phyloP scores from a whole-genome alignment of 495 filamentous ascomycete genomes.

The Aspergillus incahuasiensis region DNA sequence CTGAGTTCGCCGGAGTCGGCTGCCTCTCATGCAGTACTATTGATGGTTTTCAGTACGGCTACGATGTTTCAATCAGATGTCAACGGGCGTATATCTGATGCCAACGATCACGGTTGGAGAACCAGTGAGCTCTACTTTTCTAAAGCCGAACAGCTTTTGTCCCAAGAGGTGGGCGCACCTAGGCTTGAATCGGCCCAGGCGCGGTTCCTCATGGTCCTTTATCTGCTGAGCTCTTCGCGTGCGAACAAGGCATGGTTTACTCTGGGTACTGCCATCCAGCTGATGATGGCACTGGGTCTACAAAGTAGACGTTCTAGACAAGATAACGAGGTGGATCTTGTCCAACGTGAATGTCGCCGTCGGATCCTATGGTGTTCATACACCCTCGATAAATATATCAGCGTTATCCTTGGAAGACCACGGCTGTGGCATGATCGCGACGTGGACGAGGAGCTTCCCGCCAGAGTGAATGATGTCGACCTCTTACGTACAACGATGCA shows the following conservation, averaged over 20 bases:
- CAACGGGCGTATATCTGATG: slow-evolving; percentile 14
- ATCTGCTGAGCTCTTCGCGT: slow-evolving; percentile 26
- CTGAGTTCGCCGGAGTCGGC: neutral
- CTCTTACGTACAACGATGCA: neutral
- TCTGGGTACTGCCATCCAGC: slow-evolving; percentile 25
- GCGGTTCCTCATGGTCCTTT: slow-evolving; percentile 25
- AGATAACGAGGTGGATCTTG: neutral
- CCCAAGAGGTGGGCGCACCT: slow-evolving; percentile 19
- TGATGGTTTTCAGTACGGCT: slow-evolving; percentile 23
- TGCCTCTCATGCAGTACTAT: slow-evolving; percentile 14
- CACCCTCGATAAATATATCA: slow-evolving; percentile 29
- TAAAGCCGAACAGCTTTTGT: slow-evolving; percentile 20
- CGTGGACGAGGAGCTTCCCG: slow-evolving; percentile 23
- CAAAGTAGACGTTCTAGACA: slow-evolving; percentile 16
- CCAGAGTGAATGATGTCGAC: slow-evolving; percentile 22
- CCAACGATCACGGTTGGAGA: slow-evolving; percentile 14
- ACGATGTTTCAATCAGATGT: slow-evolving; percentile 14
- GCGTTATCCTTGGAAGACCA: slow-evolving; percentile 26
- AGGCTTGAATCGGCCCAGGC: slow-evolving; percentile 22
- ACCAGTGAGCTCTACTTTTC: slow-evolving; percentile 24
- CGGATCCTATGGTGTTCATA: slow-evolving; percentile 29
- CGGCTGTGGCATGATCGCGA: slow-evolving; percentile 26
- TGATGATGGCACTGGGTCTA: slow-evolving; percentile 28
- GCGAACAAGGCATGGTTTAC: slow-evolving; percentile 29
- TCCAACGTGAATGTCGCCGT: slow-evolving; percentile 20